These are phyloP conservation scores for Mrakia frigida DNA, from an alignment of 768 basidiomycete species.

Conservation along the genomic window DNA sequence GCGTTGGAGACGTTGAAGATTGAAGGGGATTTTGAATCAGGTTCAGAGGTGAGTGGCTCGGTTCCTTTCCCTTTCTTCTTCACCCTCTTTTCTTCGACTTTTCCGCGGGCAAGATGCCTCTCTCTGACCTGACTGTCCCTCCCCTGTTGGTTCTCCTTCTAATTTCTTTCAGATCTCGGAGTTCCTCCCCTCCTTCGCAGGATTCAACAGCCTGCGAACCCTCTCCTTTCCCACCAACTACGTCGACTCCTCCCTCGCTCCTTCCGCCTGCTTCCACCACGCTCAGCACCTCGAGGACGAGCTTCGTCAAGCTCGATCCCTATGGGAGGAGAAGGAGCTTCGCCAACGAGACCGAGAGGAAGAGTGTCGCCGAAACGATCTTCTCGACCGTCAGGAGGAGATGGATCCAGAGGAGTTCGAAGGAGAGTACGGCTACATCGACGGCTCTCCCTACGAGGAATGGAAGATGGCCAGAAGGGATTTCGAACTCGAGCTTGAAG, in stretches of 20 bases:
- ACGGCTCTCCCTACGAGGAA: not conserved
- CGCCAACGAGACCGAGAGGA: not conserved
- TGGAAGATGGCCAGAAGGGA: too few species aligned
- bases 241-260: not conserved
- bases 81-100: not conserved
- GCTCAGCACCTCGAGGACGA: not conserved
- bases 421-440: not conserved
- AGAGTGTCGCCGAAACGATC: not conserved
- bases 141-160: too few species aligned
- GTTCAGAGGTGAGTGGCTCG: not conserved
- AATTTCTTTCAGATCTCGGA: not conserved
- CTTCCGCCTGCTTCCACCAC: not conserved
- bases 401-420: not conserved
- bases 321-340: too few species aligned
- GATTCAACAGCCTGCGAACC: not conserved
- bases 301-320: not conserved
- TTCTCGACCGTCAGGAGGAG: not conserved
- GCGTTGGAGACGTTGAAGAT: not conserved
- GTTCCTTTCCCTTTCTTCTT: not conserved
- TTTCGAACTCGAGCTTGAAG: too few species aligned
- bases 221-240: not conserved
- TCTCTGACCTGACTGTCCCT: not conserved
- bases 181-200: not conserved
- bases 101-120: not conserved
- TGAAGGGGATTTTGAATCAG: not conserved